Base-by-base conservation (phyloP, 768 basidiomycete genomes). In the Leccinellum luteum region DNA sequence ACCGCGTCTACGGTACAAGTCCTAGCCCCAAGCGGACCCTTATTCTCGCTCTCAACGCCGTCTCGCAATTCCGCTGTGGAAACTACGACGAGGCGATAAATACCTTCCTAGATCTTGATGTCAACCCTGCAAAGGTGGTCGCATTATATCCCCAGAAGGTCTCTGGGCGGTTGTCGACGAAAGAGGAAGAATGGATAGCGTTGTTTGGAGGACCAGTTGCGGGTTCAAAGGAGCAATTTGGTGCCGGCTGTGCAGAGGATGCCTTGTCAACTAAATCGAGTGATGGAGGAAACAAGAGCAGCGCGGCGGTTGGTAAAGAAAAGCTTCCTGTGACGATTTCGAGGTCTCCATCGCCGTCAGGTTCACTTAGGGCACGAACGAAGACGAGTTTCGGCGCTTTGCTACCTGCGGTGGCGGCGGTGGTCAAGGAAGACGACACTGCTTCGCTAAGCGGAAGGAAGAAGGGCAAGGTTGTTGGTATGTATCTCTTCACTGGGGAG, bases 41-140 rank as follows among this genome's bases (percentile, higher is more conserved):
- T 10, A 82, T 94, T 28, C 83, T 86, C 5, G 83, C 84, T 2
- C 79, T 98, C 19, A 81, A 90, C 52, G 94, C 93, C 0, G 86
- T 97, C 0, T 78, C 88, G 0, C 82, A 88, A 58, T 95, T 95
- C 72, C 80, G 82, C 4, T 74, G 78, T 8, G 81, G 80, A 8
- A 79, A 85, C 56, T 95, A 84, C 66, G 87, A 90, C 59, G 74
- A 77, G 1, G 94, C 96, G 1, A 88, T 98, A 56, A 87, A 97
- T 67, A 83, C 86, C 0, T 94, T 98, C 70, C 81, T 94, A 49
- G 84, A 89, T 43, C 85, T 96, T 43, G 89, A 98, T 62, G 78
- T 94, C 63, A 95, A 95, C 66, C 97, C 97, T 0, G 92, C 95
- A 0, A 93, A 94, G 66, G 92, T 99, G 3, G 81, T 98, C 21